Conservation (phyloP, 345 rosid genomes). For the Diplotaxis tenuifolia region DNA sequence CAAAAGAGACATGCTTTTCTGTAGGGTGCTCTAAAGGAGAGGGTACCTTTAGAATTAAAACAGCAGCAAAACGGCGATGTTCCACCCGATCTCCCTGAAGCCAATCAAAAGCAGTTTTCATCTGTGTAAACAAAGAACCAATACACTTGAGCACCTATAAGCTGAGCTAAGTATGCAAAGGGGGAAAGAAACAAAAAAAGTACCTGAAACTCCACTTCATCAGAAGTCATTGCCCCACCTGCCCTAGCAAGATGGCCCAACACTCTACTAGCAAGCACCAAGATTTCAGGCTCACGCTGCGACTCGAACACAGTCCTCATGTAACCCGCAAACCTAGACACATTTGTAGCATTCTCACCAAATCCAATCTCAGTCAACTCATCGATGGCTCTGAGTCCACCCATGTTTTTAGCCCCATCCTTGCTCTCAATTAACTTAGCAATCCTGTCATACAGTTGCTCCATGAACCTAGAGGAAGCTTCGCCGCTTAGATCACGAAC, state of each 20-base stretch:
- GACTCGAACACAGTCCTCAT: conserved; percentile 75
- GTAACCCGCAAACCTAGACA: conserved; percentile 75
- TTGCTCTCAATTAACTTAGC: conserved; percentile 64
- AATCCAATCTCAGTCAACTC: conserved; percentile 90
- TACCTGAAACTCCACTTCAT: conserved; percentile 97
- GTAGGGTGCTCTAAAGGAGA: conserved; percentile 11
- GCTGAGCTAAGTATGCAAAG: background rate
- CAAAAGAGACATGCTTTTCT: background rate
- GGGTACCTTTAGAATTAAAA: conserved; percentile 80
- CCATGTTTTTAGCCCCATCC: conserved; percentile 84
- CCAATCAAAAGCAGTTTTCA: conserved; percentile 86
- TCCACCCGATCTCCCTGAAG: conserved; percentile 87
- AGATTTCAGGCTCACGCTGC: conserved; percentile 78
- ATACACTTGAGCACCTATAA: conserved; percentile 2
- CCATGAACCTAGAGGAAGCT: conserved; percentile 86
- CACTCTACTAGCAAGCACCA: conserved; percentile 90
- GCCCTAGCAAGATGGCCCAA: conserved; percentile 98
- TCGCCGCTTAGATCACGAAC: conserved; percentile 88
- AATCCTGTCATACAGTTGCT: conserved; percentile 74
- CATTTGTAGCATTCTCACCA: conserved; percentile 96
- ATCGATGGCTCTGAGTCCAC: conserved; percentile 86
- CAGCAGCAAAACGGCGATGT: conserved; percentile 87
- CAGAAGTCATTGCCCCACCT: conserved; percentile 99
- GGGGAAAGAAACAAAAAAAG: conserved; percentile 7
- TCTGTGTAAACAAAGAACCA: conserved; percentile 43